Base-by-base conservation (phyloP, 108 stramenopile species). In the Cyclotella cryptica region DNA sequence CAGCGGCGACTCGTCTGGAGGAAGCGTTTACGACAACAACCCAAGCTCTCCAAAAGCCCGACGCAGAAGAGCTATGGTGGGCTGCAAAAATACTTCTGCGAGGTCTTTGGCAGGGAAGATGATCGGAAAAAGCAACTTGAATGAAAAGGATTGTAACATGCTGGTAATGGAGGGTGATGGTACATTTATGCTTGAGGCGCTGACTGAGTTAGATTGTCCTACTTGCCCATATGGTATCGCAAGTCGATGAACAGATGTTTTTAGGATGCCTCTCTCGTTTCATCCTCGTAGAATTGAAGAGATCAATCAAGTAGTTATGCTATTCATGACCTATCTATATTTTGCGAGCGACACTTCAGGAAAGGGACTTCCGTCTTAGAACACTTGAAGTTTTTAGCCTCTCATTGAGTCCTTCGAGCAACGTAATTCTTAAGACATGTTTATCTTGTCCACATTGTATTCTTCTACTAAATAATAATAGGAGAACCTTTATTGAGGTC, bases 181-280 rank as follows among this genome's bases (percentile, higher is more conserved):
- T 12, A 85, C 85, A 29, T 89, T 89, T 55, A 89, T 89, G 88
- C 53, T 89, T 19, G 45, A 81, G 53, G 86, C 86, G 44, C 67
- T 89, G 30, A 73, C 69, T 44, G 69, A 86, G 51, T 57, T 89
- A 59, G 86, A 89, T 59, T 89, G 88, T 47, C 86, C 88, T 13
- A 84, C 85, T 3, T 89, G 88, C 73, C 86, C 88, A 3, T 85
- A 85, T 65, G 88, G 88, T 28, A 84, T 89, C 51, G 79, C 53
- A n/a, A 47, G 53, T 42, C 55, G 49, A 42, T 78, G 49, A 65
- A 45, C 3, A 18, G 19, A 15, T 59, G 22, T 3, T 9, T 3
- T 9, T 3, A n/a, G 15, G 9, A n/a, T 49, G 47, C 3, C 47
- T 7, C 3, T 49, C 47, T n/a, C 2, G 47, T n/a, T 49, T n/a